These are phyloP conservation scores for Rhizopus sp. DNA, from an alignment of 371 early-diverging fungal species.

Conservation along the genomic window DNA sequence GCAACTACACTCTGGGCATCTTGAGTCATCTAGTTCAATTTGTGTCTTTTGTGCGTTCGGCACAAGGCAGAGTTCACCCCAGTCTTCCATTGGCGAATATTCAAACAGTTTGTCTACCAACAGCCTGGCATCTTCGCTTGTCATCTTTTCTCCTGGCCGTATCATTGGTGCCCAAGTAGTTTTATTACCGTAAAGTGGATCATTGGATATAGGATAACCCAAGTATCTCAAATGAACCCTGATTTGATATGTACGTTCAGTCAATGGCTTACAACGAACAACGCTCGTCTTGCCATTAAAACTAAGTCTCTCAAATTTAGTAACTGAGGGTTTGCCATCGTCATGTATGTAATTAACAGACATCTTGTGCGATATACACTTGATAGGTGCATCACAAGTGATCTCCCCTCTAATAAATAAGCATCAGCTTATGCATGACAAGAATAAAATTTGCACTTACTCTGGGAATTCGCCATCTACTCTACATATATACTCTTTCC, in stretches of 20 bases:
- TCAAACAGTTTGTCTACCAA: conserved; percentile 29
- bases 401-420: conserved; percentile 50
- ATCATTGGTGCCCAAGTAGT: conserved; percentile 70
- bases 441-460: conserved; percentile 32
- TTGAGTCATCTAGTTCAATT: conserved; percentile 10
- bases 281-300: conserved; percentile 72
- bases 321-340: conserved; percentile 82
- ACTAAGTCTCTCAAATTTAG: conserved; percentile 66
- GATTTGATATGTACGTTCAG: conserved; percentile 99
- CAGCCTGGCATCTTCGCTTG: conserved; percentile 18
- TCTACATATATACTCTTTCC: conserved; percentile 88
- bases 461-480: conserved; percentile 90
- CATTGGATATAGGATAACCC: conserved; percentile 97
- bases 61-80: conserved; percentile 14
- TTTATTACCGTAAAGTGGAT: conserved; percentile 83
- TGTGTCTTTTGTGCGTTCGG: neutral
- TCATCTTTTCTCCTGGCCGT: conserved; percentile 26
- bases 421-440: neutral
- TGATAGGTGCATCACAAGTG: conserved; percentile 80
- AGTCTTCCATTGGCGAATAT: conserved; percentile 30
- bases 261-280: conserved; percentile 79
- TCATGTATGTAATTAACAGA: conserved; percentile 82
- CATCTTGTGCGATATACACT: conserved; percentile 81
- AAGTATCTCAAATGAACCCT: conserved; percentile 97
- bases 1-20: conserved; percentile 56